phyloP scores from a whole-genome alignment of 2,329 filamentous ascomycete genomes.

The Fusarium tricinctum region DNA sequence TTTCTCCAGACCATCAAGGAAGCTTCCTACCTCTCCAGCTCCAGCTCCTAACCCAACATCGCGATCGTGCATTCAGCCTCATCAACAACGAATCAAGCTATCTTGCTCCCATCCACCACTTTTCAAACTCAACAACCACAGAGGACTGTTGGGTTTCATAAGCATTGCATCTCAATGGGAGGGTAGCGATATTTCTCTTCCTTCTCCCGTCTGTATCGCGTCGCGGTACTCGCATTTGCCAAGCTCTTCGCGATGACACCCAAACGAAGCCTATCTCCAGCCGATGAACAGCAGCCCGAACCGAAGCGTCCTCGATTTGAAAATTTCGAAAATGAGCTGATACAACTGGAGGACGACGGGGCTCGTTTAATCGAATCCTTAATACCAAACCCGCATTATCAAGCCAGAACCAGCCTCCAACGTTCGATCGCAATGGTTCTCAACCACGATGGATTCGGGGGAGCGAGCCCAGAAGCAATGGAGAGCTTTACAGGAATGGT shows the following conservation, averaged over 20 bases:
- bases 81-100: slow-evolving; percentile 9
- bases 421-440: slow-evolving; percentile 70
- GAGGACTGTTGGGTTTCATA: no score
- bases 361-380: slow-evolving; percentile 38
- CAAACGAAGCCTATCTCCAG: slow-evolving; percentile 56
- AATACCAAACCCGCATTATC: slow-evolving; percentile 52
- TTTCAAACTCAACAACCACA: neutral
- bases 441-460: slow-evolving; percentile 70
- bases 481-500: slow-evolving; percentile 69
- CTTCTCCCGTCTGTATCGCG: slow-evolving; percentile 2
- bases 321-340: slow-evolving; percentile 7
- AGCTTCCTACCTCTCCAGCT: slow-evolving; percentile 7
- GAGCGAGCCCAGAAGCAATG: slow-evolving; percentile 68
- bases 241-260: slow-evolving; percentile 50
- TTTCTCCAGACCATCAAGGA: slow-evolving; percentile 32
- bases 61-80: slow-evolving; percentile 8
- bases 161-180: slow-evolving; percentile 8
- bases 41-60: slow-evolving; percentile 12
- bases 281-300: slow-evolving; percentile 46
- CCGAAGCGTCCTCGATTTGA: slow-evolving; percentile 52
- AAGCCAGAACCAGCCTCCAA: slow-evolving; percentile 59
- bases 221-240: neutral
- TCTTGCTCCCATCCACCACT: neutral
- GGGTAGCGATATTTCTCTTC: slow-evolving; percentile 1
- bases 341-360: slow-evolving; percentile 34